phyloP scores from a whole-genome alignment of 768 basidiomycete genomes.

The Gymnopilus junonius region DNA sequence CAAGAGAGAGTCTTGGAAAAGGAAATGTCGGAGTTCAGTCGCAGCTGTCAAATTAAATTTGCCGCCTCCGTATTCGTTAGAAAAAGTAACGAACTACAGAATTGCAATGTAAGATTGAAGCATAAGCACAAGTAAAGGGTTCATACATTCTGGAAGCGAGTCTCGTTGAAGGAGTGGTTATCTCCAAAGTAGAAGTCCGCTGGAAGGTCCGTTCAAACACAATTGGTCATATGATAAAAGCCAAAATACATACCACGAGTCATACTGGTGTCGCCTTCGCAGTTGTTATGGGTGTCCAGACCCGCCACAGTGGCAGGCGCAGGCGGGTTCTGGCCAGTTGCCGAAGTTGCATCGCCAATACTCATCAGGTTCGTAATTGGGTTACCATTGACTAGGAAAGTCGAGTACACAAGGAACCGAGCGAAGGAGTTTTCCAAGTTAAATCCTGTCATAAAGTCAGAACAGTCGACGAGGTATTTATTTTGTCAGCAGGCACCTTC shows the following conservation, averaged over 20 bases:
- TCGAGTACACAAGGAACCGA: background rate
- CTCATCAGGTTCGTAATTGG: conserved; percentile 24
- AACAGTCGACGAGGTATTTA: background rate
- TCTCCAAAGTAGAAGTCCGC: conserved; percentile 26
- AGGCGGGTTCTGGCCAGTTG: conserved; percentile 26
- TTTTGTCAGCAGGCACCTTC: conserved; percentile 8
- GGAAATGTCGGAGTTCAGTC: conserved; percentile 24
- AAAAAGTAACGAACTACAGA: conserved; percentile 20
- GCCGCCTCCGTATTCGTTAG: conserved; percentile 27
- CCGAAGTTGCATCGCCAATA: conserved; percentile 25
- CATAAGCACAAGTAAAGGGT: background rate
- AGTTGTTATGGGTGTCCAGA: conserved; percentile 27
- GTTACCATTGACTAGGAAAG: conserved; percentile 27
- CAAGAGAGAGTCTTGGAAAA: conserved; percentile 29
- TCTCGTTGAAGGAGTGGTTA: conserved; percentile 28
- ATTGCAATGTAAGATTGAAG: background rate
- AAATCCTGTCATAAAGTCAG: background rate
- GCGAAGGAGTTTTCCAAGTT: background rate
- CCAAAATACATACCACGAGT: background rate
- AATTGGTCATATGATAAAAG: background rate
- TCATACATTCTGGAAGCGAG: conserved; percentile 24
- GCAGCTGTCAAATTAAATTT: conserved; percentile 27
- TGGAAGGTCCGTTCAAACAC: conserved; percentile 15
- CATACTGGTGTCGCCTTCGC: conserved; percentile 19
- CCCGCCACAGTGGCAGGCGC: conserved; percentile 26